These are phyloP conservation scores for Thermomucor indicae-seudaticae DNA, from an alignment of 371 early-diverging fungal species.

Conservation along the genomic window DNA sequence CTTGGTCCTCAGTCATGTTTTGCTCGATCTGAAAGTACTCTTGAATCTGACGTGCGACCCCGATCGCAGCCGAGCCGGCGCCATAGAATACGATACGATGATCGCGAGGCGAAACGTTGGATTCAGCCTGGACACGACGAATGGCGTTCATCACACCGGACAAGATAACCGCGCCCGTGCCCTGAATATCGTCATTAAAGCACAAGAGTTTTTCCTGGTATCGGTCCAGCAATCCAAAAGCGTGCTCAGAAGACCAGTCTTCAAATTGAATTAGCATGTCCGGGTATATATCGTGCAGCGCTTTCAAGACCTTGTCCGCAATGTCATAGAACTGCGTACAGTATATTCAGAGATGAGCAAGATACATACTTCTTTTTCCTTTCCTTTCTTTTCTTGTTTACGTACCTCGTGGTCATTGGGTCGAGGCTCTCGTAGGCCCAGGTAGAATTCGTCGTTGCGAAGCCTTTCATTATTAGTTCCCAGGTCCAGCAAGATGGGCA, in stretches of 20 bases:
- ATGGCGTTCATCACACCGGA: conserved; percentile 91
- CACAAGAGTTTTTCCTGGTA: conserved; percentile 66
- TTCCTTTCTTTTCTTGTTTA: background rate
- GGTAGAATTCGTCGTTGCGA: conserved; percentile 79
- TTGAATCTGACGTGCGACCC: conserved; percentile 82
- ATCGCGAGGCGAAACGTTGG: conserved; percentile 55
- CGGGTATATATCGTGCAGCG: conserved; percentile 69
- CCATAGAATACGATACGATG: conserved; percentile 89
- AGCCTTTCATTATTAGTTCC: conserved; percentile 82
- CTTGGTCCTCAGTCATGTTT: conserved; percentile 67
- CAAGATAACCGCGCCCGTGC: conserved; percentile 89
- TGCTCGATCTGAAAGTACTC: conserved; percentile 71
- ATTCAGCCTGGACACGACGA: conserved; percentile 41
- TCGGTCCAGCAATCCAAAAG: conserved; percentile 66
- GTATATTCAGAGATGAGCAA: background rate
- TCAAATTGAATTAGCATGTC: conserved; percentile 87
- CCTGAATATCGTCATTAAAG: conserved; percentile 75
- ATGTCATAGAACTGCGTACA: conserved; percentile 63
- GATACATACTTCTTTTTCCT: background rate
- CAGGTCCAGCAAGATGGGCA: conserved; percentile 86
- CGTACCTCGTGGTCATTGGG: conserved; percentile 46
- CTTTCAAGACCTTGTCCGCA: conserved; percentile 74
- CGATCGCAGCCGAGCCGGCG: conserved; percentile 87
- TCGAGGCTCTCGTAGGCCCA: conserved; percentile 62
- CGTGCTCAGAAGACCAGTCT: conserved; percentile 89